A percentile compares a stretch with the other conserved stretches of the same genome.
Evolutionary conservation across 176 grass and related monocot species (phyloP).

Genomic region (Eremochloa ophiuroides): DNA sequence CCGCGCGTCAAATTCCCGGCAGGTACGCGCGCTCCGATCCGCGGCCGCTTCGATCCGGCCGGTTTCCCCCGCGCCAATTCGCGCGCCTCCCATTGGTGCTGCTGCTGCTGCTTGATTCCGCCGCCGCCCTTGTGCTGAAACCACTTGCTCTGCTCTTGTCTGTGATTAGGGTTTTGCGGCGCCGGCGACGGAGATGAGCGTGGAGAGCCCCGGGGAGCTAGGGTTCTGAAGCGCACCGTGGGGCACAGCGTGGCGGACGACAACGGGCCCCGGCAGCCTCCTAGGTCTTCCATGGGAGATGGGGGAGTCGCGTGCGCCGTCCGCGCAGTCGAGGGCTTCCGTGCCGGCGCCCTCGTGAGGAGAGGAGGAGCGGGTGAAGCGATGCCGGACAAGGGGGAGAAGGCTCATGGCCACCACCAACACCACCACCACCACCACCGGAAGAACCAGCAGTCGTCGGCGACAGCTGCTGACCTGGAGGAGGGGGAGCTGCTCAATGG

Average conservation of each 20-base stretch:
- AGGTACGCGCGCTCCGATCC: slow-evolving; percentile 20
- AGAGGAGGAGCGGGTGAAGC: slow-evolving; percentile 48
- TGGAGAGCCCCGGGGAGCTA: slow-evolving; percentile 74
- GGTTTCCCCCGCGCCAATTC: neutral
- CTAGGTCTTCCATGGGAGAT: slow-evolving; percentile 97
- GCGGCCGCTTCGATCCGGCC: neutral
- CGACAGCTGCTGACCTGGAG: slow-evolving; percentile 57
- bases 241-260: neutral
- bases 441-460: slow-evolving; percentile 21
- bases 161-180: slow-evolving; percentile 50
- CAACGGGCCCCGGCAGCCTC: neutral
- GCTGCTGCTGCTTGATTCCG: neutral
- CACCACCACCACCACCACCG: slow-evolving; percentile 24
- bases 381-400: slow-evolving; percentile 46
- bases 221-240: slow-evolving; percentile 35
- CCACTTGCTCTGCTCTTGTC: neutral
- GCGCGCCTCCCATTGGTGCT: slow-evolving; percentile 36
- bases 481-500: slow-evolving; percentile 91
- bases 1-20: slow-evolving; percentile 37
- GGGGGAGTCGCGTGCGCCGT: slow-evolving; percentile 89
- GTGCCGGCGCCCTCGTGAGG: slow-evolving; percentile 45
- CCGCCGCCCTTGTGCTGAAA: neutral
- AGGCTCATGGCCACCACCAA: slow-evolving; percentile 27
- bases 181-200: slow-evolving; percentile 58
- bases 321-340: slow-evolving; percentile 49